Conservation (phyloP, 768 basidiomycete species). For the Auricularia cornea region DNA sequence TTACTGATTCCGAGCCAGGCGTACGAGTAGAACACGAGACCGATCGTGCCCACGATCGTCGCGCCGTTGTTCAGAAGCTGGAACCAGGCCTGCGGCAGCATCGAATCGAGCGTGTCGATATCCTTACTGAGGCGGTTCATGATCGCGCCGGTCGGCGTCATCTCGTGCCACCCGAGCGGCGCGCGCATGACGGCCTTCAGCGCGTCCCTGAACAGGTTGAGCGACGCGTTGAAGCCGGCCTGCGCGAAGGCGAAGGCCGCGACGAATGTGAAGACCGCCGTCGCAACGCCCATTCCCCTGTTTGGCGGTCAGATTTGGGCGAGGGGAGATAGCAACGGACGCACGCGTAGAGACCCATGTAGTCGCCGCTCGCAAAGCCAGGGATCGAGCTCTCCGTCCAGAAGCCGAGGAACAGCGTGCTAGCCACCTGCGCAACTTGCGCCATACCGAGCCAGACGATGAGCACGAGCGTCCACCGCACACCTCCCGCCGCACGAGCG, state of each 20-base stretch:
- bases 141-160: conserved; percentile 57
- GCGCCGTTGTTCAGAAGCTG: conserved; percentile 26
- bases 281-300: neutral
- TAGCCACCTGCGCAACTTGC: conserved; percentile 50
- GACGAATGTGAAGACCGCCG: neutral
- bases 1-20: conserved; percentile 60
- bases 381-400: conserved; percentile 56
- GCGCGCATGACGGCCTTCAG: conserved; percentile 50
- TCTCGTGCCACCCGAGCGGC: conserved; percentile 62
- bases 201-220: conserved; percentile 46
- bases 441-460: conserved; percentile 35
- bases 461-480: conserved; percentile 38
- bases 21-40: conserved; percentile 57
- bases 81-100: conserved; percentile 38
- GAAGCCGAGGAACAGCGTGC: conserved; percentile 62
- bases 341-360: conserved; percentile 50
- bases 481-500: conserved; percentile 37
- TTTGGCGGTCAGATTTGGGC: neutral
- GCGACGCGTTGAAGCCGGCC: conserved; percentile 30
- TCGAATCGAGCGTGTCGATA: conserved; percentile 48
- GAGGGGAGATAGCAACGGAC: neutral
- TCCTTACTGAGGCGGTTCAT: conserved; percentile 53
- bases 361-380: conserved; percentile 51
- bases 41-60: conserved; percentile 42
- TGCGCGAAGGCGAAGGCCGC: conserved; percentile 36